A percentile compares a stretch with the other conserved stretches of the same genome.
These are phyloP conservation scores for Ganoderma multipileum DNA, from an alignment of 1,284 basidiomycete genomes.

Conservation along the genomic window DNA sequence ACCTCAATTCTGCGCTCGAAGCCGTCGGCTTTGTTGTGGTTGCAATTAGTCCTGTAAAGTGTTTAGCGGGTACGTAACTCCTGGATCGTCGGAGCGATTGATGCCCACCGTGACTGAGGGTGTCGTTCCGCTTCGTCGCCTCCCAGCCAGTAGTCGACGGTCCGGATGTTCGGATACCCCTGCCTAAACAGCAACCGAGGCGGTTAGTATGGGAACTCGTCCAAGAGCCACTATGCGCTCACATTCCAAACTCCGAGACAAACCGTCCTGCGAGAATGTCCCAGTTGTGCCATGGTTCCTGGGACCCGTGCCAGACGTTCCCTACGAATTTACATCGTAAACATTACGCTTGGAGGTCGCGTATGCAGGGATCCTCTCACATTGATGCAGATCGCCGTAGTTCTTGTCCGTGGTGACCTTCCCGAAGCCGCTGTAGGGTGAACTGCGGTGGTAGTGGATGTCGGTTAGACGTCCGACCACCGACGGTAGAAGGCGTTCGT, in stretches of 20 bases:
- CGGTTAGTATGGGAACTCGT: constrained; percentile 8
- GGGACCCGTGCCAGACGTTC: constrained; percentile 92
- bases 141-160: constrained; percentile 84
- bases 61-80: constrained; percentile 24
- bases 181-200: constrained; percentile 54
- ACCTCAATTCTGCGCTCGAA: constrained; percentile 89
- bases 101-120: constrained; percentile 81
- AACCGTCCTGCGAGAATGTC: constrained; percentile 85
- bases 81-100: neutral
- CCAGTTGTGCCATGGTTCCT: constrained; percentile 92
- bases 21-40: constrained; percentile 91
- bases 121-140: constrained; percentile 74
- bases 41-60: constrained; percentile 63
- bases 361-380: constrained; percentile 50
- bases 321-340: constrained; percentile 46
- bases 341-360: neutral
- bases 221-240: constrained; percentile 34
- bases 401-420: constrained; percentile 77
- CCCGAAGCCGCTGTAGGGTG: constrained; percentile 86
- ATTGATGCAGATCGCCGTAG: constrained; percentile 88
- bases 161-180: constrained; percentile 84
- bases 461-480: constrained; percentile 71
- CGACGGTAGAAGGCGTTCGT: constrained; percentile 81
- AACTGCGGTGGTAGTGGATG: constrained; percentile 83
- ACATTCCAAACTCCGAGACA: constrained; percentile 92